Conservation (phyloP, 2,329 filamentous ascomycete species). For the Hymenotorrendiella dingleyae region DNA sequence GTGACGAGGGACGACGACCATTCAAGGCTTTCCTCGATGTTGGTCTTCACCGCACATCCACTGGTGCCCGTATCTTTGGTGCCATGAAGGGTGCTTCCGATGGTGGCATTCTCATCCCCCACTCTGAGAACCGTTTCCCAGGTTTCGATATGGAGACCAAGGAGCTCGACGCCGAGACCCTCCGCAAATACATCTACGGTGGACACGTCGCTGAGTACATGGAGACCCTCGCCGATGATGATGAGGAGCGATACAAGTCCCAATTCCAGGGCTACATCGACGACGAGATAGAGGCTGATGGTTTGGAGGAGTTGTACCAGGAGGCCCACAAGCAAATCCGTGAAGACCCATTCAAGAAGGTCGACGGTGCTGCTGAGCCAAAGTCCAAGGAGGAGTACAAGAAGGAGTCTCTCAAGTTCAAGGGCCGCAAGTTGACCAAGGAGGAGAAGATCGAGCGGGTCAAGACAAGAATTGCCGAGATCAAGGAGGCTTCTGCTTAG, state of each 20-base stretch:
- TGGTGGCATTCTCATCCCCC: conserved; percentile 92
- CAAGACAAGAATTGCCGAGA: conserved; percentile 84
- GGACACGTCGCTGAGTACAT: conserved; percentile 99
- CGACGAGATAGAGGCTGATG: conserved; percentile 92
- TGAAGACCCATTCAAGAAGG: conserved; percentile 97
- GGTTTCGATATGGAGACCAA: conserved; percentile 95
- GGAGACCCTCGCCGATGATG: conserved; percentile 98
- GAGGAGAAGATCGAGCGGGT: conserved; percentile 78
- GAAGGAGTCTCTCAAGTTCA: conserved; percentile 89
- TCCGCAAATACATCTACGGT: conserved; percentile 99
- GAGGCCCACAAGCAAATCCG: conserved; percentile 96
- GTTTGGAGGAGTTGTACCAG: conserved; percentile 91
- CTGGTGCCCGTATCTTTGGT: conserved; percentile 97
- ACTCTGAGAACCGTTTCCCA: conserved; percentile 99
- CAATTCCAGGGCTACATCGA: conserved; percentile 99
- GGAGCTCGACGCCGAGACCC: conserved; percentile 94
- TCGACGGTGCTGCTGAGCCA: conserved; percentile 66
- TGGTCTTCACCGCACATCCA: conserved; percentile 93
- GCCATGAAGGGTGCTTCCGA: conserved; percentile 99
- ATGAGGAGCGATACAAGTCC: conserved; percentile 98
- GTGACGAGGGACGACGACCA: conserved; percentile 80
- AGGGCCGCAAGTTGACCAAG: conserved; percentile 68
- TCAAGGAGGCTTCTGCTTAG: conserved; percentile 49
- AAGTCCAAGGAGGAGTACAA: conserved; percentile 98
- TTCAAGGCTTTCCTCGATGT: conserved; percentile 99